Conservation (phyloP, 2,329 filamentous ascomycete genomes). For the Nemania sp. region DNA sequence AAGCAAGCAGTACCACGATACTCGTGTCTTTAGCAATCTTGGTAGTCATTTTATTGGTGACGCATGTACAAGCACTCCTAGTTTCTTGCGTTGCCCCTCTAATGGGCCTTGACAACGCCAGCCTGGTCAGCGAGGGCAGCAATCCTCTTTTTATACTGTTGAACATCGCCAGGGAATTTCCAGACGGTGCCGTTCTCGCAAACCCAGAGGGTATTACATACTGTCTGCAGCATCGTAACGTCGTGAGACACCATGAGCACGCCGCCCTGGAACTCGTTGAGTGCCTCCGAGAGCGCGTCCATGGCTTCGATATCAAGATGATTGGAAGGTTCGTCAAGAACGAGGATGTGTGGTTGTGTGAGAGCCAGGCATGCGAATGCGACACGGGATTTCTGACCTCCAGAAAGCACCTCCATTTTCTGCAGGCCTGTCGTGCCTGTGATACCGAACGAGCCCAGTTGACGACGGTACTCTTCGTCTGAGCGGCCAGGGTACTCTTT, state of each 20-base stretch:
- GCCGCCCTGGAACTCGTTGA: slow-evolving; percentile 87
- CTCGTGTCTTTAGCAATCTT: background rate
- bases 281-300: slow-evolving; percentile 86
- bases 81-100: background rate
- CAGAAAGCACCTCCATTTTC: slow-evolving; percentile 91
- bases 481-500: slow-evolving; percentile 86
- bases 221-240: slow-evolving; percentile 96
- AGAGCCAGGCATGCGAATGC: slow-evolving; percentile 96
- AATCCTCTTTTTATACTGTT: slow-evolving; percentile 97
- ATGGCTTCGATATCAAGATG: slow-evolving; percentile 99
- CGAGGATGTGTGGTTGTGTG: slow-evolving; percentile 93
- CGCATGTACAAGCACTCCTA: background rate
- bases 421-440: slow-evolving; percentile 96
- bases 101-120: slow-evolving; percentile 77
- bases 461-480: slow-evolving; percentile 95
- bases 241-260: slow-evolving; percentile 99
- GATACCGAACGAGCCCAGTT: slow-evolving; percentile 85
- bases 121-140: slow-evolving; percentile 83
- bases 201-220: slow-evolving; percentile 94
- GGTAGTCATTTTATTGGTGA: background rate
- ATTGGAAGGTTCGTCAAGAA: slow-evolving; percentile 98
- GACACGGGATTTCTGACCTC: slow-evolving; percentile 97
- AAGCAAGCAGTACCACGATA: no score
- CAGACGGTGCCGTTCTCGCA: slow-evolving; percentile 93
- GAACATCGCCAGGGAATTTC: slow-evolving; percentile 93